Evolutionary conservation across 2,329 filamentous ascomycete genomes (phyloP).

Genomic region (Xylariaceae sp.): DNA sequence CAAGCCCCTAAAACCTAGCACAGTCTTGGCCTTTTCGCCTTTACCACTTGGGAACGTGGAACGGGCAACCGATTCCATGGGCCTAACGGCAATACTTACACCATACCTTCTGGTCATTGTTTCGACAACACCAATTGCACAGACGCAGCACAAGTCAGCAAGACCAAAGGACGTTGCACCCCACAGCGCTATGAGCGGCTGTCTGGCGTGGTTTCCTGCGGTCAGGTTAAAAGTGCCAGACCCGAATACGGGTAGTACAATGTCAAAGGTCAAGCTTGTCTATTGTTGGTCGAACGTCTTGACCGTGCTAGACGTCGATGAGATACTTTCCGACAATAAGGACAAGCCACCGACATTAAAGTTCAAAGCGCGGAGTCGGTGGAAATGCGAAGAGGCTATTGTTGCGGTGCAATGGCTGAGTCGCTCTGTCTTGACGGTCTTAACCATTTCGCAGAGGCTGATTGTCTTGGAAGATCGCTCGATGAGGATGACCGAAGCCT

Average conservation of each 20-base stretch:
- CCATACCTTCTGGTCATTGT: slow-evolving; percentile 96
- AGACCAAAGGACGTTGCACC: slow-evolving; percentile 89
- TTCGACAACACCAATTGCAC: slow-evolving; percentile 92
- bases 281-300: slow-evolving; percentile 99
- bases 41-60: slow-evolving; percentile 94
- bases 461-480: slow-evolving; percentile 89
- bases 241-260: slow-evolving; percentile 67
- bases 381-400: slow-evolving; percentile 93
- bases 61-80: slow-evolving; percentile 83
- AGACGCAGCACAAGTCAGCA: slow-evolving; percentile 93
- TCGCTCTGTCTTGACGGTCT: slow-evolving; percentile 85
- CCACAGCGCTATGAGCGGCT: slow-evolving; percentile 91
- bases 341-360: slow-evolving; percentile 79
- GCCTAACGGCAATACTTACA: slow-evolving; percentile 92
- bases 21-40: slow-evolving; percentile 88
- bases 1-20: slow-evolving; percentile 85
- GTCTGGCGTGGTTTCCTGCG: slow-evolving; percentile 95
- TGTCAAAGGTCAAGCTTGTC: slow-evolving; percentile 84
- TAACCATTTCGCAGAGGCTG: slow-evolving; percentile 93
- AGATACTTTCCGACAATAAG: slow-evolving; percentile 69
- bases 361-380: slow-evolving; percentile 84
- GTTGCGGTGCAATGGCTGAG: slow-evolving; percentile 97
- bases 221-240: slow-evolving; percentile 86
- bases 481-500: slow-evolving; percentile 91
- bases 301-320: slow-evolving; percentile 87